Conservation (phyloP, 1,284 basidiomycete genomes). For the Tremellales sp. region DNA sequence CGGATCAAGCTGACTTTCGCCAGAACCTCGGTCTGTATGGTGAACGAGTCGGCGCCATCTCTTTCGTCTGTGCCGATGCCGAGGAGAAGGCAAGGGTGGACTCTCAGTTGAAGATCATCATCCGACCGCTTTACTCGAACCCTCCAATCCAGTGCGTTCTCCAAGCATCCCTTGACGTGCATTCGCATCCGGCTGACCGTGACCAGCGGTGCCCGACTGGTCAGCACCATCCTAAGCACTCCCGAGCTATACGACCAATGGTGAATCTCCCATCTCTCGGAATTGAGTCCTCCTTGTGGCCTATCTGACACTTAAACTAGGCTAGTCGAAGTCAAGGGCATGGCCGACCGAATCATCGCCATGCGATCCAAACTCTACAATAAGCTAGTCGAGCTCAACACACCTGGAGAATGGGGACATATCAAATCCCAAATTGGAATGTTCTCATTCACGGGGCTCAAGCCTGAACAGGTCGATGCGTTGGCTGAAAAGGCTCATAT, state of each 20-base stretch:
- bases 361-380: conserved; percentile 87
- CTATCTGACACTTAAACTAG: conserved; percentile 15
- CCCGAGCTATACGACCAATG: conserved; percentile 78
- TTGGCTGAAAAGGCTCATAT: conserved; percentile 90
- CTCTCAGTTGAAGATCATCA: conserved; percentile 92
- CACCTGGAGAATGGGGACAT: conserved; percentile 92
- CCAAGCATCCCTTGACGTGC: not conserved
- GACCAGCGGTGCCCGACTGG: conserved; percentile 78
- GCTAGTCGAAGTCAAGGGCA: conserved; percentile 82
- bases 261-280: conserved; percentile 47
- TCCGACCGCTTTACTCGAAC: conserved; percentile 98
- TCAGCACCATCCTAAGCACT: conserved; percentile 73
- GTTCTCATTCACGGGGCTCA: conserved; percentile 80
- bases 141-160: conserved; percentile 70
- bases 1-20: not conserved
- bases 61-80: conserved; percentile 64
- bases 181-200: not conserved
- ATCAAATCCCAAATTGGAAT: conserved; percentile 88
- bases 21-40: conserved; percentile 97
- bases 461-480: conserved; percentile 74
- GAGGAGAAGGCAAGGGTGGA: conserved; percentile 86
- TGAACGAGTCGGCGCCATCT: conserved; percentile 94
- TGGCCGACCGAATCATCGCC: conserved; percentile 94
- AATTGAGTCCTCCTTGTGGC: not conserved
- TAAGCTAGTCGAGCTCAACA: conserved; percentile 74